Evolutionary conservation across 75 land plant genomes (phyloP).

Genomic region (Isoetes taiwanensis): DNA sequence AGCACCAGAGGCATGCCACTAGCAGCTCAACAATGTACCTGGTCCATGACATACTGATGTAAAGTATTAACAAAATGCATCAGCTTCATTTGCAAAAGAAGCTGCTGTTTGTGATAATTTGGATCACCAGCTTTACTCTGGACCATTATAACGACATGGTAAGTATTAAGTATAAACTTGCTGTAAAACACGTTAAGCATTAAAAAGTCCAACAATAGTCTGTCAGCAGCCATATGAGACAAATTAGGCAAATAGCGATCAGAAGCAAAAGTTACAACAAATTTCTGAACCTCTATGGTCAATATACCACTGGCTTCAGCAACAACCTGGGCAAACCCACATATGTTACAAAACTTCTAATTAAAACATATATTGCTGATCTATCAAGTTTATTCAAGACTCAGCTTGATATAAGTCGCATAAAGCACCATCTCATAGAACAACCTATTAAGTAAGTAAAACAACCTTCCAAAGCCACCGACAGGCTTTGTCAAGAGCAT

Average conservation of each 20-base stretch:
- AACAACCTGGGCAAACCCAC: neutral
- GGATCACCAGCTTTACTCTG: conserved; percentile 48
- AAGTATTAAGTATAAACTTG: no score
- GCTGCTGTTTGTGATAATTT: conserved; percentile 42
- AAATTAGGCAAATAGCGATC: no score
- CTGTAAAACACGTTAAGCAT: no score
- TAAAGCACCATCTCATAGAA: neutral
- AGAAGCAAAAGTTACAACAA: no score
- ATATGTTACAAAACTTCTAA: neutral
- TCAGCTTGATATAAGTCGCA: neutral
- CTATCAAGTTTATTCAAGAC: neutral
- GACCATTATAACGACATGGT: neutral
- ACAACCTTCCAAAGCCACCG: conserved; percentile 96
- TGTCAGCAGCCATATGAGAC: no score
- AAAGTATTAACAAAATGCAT: conserved; percentile 97
- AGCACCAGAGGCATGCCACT: neutral
- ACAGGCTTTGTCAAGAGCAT: conserved; percentile 91
- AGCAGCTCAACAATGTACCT: conserved; percentile 31
- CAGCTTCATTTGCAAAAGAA: conserved; percentile 81
- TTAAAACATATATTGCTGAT: neutral
- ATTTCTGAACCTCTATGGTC: no score
- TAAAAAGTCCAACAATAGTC: no score
- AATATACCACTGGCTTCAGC: neutral
- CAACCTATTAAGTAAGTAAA: neutral
- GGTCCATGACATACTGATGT: conserved; percentile 98